These are phyloP conservation scores for Russula earlei DNA, from an alignment of 768 basidiomycete genomes.

Conservation along the genomic window DNA sequence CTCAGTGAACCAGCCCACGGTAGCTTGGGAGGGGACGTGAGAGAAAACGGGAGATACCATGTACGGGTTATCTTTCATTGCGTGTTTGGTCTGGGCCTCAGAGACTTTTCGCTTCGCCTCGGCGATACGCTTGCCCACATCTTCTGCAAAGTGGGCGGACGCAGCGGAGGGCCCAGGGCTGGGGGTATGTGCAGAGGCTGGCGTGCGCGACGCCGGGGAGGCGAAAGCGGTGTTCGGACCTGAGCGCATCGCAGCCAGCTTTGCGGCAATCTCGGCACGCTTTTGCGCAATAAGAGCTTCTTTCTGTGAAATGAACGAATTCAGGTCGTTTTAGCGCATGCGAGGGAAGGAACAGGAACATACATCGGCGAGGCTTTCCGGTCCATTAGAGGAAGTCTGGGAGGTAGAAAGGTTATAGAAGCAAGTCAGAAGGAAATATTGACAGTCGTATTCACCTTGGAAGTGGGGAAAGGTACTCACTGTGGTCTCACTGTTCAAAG, in stretches of 20 bases:
- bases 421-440: conserved; percentile 44
- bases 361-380: conserved; percentile 15
- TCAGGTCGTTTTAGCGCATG: neutral
- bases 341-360: conserved; percentile 2
- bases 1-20: neutral
- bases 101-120: conserved; percentile 83
- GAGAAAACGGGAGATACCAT: conserved; percentile 45
- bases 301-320: conserved; percentile 19
- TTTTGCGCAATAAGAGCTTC: conserved; percentile 74
- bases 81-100: conserved; percentile 67
- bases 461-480: conserved; percentile 46
- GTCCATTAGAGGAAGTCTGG: conserved; percentile 45
- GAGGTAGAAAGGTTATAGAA: conserved; percentile 57
- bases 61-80: conserved; percentile 79
- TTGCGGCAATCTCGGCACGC: conserved; percentile 77
- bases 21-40: neutral
- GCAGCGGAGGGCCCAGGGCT: conserved; percentile 23
- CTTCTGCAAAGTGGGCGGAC: conserved; percentile 36
- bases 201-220: conserved; percentile 24
- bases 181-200: conserved; percentile 23
- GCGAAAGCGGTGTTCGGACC: conserved; percentile 14
- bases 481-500: conserved; percentile 42
- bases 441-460: conserved; percentile 66
- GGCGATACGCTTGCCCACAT: conserved; percentile 61
- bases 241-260: conserved; percentile 49